Percentiles rank a stretch among this genome's conserved stretches.
phyloP scores from a whole-genome alignment of 192 early-diverging fungal species.

The Podila verticillata region DNA sequence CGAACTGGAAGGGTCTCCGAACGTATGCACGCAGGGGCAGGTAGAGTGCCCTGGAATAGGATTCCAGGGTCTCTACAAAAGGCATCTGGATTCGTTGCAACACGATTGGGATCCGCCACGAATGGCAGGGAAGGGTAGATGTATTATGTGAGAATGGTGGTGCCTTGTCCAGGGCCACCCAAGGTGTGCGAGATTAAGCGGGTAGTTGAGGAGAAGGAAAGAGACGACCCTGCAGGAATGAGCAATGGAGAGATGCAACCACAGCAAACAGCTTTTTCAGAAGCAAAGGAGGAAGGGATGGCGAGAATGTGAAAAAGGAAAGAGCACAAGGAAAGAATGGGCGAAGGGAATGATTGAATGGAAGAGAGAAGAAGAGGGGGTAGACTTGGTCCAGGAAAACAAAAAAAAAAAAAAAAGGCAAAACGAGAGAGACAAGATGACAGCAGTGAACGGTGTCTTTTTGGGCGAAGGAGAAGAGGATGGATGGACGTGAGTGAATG shows the following conservation, averaged over 20 bases:
- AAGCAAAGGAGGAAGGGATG: not conserved
- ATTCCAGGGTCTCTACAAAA: slow-evolving; percentile 53
- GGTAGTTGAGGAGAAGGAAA: not conserved
- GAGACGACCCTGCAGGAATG: not conserved
- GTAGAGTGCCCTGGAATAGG: slow-evolving; percentile 54
- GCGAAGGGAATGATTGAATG: not conserved
- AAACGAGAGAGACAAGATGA: not conserved
- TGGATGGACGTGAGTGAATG: too few relatives aligned
- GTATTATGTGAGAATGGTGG: not conserved
- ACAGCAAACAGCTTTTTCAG: too few relatives aligned
- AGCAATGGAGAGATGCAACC: slow-evolving; percentile 2
- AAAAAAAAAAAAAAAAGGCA: not conserved
- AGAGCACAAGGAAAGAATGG: not conserved
- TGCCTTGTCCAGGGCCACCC: too few relatives aligned
- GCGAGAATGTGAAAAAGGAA: not conserved
- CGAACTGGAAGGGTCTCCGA: slow-evolving; percentile 42
- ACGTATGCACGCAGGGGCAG: slow-evolving; percentile 44
- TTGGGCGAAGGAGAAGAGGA: too few relatives aligned
- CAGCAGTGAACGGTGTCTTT: too few relatives aligned
- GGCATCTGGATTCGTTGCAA: slow-evolving; percentile 54
- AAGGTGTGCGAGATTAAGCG: too few relatives aligned
- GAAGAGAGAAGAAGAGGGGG: not conserved
- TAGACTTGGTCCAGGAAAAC: not conserved
- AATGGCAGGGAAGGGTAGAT: not conserved
- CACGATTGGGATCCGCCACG: slow-evolving; percentile 16